phyloP scores from a whole-genome alignment of 2,329 filamentous ascomycete species.

The Chrysosporium queenslandicum region DNA sequence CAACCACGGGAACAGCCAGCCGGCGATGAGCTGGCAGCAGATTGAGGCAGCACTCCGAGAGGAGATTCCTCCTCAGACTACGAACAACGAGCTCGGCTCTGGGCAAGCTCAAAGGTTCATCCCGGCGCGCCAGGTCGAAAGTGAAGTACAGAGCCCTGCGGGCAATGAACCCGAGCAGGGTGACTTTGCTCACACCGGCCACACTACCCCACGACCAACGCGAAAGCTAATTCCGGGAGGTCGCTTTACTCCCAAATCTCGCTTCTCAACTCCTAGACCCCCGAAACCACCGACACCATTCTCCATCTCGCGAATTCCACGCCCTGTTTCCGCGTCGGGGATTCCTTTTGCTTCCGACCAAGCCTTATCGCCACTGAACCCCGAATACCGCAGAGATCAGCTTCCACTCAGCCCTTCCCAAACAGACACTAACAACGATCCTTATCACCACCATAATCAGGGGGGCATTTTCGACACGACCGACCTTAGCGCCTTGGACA shows the following conservation, averaged over 20 bases:
- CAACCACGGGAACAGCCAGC: background rate
- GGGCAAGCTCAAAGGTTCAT: background rate
- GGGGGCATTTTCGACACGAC: slow-evolving; percentile 19
- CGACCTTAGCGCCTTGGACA: slow-evolving; percentile 18
- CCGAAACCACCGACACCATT: slow-evolving; percentile 8
- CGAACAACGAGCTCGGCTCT: background rate
- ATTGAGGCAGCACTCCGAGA: slow-evolving; percentile 28
- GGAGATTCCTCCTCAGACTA: background rate
- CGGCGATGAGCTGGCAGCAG: slow-evolving; percentile 29
- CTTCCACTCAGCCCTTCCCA: slow-evolving; percentile 10
- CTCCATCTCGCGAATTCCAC: slow-evolving; percentile 12
- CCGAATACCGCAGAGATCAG: background rate
- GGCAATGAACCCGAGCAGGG: background rate
- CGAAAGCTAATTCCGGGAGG: slow-evolving; percentile 3
- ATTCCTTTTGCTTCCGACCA: slow-evolving; percentile 2
- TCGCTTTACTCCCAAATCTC: slow-evolving; percentile 15
- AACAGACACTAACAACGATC: slow-evolving; percentile 18
- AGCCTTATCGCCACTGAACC: background rate
- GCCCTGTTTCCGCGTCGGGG: slow-evolving; percentile 8
- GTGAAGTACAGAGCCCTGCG: background rate
- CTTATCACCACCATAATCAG: slow-evolving; percentile 19
- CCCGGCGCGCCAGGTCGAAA: background rate
- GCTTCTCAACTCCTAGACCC: slow-evolving; percentile 15
- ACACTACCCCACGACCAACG: slow-evolving; percentile 6
- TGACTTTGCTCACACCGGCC: background rate